A percentile compares a stretch with the other conserved stretches of the same genome.
Evolutionary conservation across 2,329 filamentous ascomycete genomes (phyloP).

Genomic region (Rutstroemia sp.): DNA sequence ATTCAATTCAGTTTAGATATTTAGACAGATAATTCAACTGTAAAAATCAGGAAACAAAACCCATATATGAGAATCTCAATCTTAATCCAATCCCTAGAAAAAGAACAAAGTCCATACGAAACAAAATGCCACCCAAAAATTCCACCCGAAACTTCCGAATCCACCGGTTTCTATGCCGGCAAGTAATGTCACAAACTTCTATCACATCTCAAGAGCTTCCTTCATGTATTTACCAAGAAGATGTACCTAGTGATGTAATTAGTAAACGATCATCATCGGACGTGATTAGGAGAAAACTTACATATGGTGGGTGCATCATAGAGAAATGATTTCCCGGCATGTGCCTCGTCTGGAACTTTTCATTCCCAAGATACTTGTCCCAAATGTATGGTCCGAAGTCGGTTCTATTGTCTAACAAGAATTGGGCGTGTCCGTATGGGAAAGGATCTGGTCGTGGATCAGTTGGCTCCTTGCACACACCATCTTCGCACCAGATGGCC

Average conservation of each 20-base stretch:
- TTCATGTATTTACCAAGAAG: conserved; percentile 5
- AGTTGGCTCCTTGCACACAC: conserved; percentile 35
- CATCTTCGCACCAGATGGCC: conserved; percentile 10
- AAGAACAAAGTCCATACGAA: background rate
- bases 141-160: no score
- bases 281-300: conserved; percentile 26
- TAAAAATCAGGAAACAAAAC: no score
- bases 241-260: conserved; percentile 1
- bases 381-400: conserved; percentile 7
- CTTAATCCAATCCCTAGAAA: background rate
- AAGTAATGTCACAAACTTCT: background rate
- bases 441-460: conserved; percentile 6
- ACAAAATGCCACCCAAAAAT: background rate
- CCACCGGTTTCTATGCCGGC: background rate
- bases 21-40: no score
- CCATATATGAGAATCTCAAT: no score
- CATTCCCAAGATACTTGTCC: conserved; percentile 7
- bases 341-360: conserved; percentile 38
- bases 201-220: conserved; percentile 6
- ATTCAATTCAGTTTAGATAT: background rate
- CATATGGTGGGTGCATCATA: conserved; percentile 24
- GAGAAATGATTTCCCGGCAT: conserved; percentile 20
- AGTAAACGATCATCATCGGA: background rate
- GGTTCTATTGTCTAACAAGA: conserved; percentile 8
- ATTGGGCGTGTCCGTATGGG: conserved; percentile 7